Percentiles rank a stretch among this genome's conserved stretches.
These are phyloP conservation scores for Cladobotryum protrusum DNA, from an alignment of 2,329 filamentous ascomycete genomes.

Conservation along the genomic window DNA sequence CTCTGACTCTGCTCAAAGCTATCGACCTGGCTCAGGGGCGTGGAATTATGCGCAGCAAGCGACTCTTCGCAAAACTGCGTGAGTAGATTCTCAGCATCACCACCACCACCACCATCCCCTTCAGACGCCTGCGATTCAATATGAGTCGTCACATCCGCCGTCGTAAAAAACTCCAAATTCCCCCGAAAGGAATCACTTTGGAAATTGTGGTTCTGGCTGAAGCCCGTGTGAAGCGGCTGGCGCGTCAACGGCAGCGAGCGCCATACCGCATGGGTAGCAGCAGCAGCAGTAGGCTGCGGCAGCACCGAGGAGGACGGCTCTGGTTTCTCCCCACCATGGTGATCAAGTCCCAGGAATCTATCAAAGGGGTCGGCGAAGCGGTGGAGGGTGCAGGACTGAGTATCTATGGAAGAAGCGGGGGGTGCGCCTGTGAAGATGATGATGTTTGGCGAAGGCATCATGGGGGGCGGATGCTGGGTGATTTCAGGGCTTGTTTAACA, in stretches of 20 bases:
- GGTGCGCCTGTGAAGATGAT: slow-evolving; percentile 35
- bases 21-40: slow-evolving; percentile 55
- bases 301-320: background rate
- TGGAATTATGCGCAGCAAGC: slow-evolving; percentile 60
- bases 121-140: background rate
- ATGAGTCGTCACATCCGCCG: slow-evolving; percentile 30
- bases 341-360: slow-evolving; percentile 14
- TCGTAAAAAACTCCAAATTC: slow-evolving; percentile 43
- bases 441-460: slow-evolving; percentile 22
- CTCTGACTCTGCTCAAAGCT: slow-evolving; percentile 17
- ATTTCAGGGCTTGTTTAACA: too few relatives aligned
- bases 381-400: slow-evolving; percentile 25
- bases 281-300: slow-evolving; percentile 13
- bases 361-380: slow-evolving; percentile 21
- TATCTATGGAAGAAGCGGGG: slow-evolving; percentile 21
- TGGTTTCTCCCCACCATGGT: too few relatives aligned
- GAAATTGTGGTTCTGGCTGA: slow-evolving; percentile 44
- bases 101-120: slow-evolving; percentile 19
- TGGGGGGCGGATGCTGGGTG: background rate
- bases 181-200: slow-evolving; percentile 22
- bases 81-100: slow-evolving; percentile 33
- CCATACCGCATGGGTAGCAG: slow-evolving; percentile 41
- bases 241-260: slow-evolving; percentile 45
- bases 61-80: slow-evolving; percentile 75
- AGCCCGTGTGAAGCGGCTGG: slow-evolving; percentile 42